Percentiles rank a stretch among this genome's conserved stretches.
Conservation (phyloP, 768 basidiomycete genomes). For the Trametes cubensis region DNA sequence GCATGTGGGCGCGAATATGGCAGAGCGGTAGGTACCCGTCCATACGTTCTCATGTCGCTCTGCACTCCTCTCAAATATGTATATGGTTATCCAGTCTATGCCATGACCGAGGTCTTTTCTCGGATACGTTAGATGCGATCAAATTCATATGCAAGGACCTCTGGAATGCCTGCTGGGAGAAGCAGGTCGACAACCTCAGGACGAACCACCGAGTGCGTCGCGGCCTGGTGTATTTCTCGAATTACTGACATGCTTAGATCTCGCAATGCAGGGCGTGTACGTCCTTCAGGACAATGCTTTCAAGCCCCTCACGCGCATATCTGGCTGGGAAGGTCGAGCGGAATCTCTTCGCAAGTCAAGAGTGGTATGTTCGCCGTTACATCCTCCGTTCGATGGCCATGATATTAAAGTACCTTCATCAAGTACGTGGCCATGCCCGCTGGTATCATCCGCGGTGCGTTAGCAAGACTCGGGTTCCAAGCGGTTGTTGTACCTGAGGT, state of each 20-base stretch:
- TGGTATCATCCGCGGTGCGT: slow-evolving; percentile 83
- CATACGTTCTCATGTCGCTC: not conserved
- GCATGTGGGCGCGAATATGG: slow-evolving; percentile 84
- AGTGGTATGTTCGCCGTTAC: slow-evolving; percentile 47
- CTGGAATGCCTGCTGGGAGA: slow-evolving; percentile 91
- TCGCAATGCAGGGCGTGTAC: slow-evolving; percentile 72
- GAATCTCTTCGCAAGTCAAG: slow-evolving; percentile 74
- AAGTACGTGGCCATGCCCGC: slow-evolving; percentile 83
- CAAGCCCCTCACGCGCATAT: slow-evolving; percentile 80
- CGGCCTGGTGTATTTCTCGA: not conserved
- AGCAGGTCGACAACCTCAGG: slow-evolving; percentile 93
- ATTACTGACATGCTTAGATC: not conserved
- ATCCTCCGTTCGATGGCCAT: too few relatives aligned
- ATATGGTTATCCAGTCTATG: slow-evolving; percentile 60
- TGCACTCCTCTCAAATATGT: not conserved
- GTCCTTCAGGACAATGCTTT: slow-evolving; percentile 92
- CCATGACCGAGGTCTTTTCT: slow-evolving; percentile 71
- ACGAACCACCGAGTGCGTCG: slow-evolving; percentile 86
- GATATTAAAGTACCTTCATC: not conserved
- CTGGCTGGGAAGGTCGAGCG: slow-evolving; percentile 76
- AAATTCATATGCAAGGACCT: slow-evolving; percentile 97
- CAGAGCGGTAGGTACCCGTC: slow-evolving; percentile 66
- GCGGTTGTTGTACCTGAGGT: slow-evolving; percentile 80
- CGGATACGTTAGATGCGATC: slow-evolving; percentile 85
- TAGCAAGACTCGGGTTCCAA: slow-evolving; percentile 75